Evolutionary conservation across 1,139 yeast species (phyloP).

Genomic region (Nakaseomyces bracarensis): DNA sequence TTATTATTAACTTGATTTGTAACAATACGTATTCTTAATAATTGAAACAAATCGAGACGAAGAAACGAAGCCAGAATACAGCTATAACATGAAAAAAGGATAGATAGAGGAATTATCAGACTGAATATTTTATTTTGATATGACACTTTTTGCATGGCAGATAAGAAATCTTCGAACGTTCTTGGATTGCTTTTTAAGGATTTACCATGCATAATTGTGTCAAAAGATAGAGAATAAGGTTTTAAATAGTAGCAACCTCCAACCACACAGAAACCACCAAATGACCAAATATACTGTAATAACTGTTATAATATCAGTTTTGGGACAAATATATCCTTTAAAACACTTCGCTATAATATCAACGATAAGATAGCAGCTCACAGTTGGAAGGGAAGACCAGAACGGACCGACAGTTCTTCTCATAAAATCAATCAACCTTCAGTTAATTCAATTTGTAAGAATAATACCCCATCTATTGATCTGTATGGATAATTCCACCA

Average conservation of each 20-base stretch:
- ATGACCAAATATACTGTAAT: slow-evolving; percentile 90
- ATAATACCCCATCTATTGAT: slow-evolving; percentile 79
- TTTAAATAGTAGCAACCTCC: slow-evolving; percentile 93
- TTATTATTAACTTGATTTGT: too few relatives aligned
- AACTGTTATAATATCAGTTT: slow-evolving; percentile 91
- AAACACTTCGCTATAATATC: slow-evolving; percentile 84
- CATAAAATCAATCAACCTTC: slow-evolving; percentile 92
- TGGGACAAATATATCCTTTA: slow-evolving; percentile 91
- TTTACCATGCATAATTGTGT: slow-evolving; percentile 87
- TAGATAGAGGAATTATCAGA: slow-evolving; percentile 16
- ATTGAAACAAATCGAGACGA: not conserved
- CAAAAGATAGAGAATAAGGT: slow-evolving; percentile 79
- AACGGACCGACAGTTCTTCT: slow-evolving; percentile 92
- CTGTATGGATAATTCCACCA: slow-evolving; percentile 92
- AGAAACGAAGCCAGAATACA: not conserved
- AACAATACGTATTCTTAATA: too few relatives aligned
- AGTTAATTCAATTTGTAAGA: slow-evolving; percentile 83
- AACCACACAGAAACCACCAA: slow-evolving; percentile 90
- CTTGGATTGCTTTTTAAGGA: slow-evolving; percentile 53
- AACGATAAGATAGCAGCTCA: slow-evolving; percentile 81
- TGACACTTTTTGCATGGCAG: slow-evolving; percentile 94
- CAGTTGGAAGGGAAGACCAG: slow-evolving; percentile 85
- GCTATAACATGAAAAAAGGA: not conserved
- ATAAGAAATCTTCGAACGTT: slow-evolving; percentile 87
- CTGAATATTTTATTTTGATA: slow-evolving; percentile 81